A percentile compares a stretch with the other conserved stretches of the same genome.
Evolutionary conservation across 1,139 yeast species (phyloP).

Genomic region (Saccharomyces hybrid): DNA sequence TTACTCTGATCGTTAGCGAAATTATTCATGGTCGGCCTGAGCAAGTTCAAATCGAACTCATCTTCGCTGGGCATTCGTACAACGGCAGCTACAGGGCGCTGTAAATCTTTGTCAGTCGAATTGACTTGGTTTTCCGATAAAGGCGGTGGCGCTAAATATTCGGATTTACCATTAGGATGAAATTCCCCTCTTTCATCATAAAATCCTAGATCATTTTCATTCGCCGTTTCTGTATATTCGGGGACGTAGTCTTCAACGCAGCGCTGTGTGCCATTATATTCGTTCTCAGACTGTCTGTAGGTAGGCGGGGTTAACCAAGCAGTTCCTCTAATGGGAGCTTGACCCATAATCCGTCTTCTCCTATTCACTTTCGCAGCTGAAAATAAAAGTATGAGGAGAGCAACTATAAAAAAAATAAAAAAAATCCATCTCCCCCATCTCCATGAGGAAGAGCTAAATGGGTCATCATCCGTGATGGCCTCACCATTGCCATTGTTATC

Average conservation of each 20-base stretch:
- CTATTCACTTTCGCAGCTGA: slow-evolving; percentile 50
- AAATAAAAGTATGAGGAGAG: slow-evolving; percentile 36
- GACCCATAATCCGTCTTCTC: slow-evolving; percentile 53
- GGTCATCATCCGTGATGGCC: slow-evolving; percentile 6
- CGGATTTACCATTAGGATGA: slow-evolving; percentile 28
- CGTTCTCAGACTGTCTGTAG: slow-evolving; percentile 66
- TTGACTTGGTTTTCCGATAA: slow-evolving; percentile 7
- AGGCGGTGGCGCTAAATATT: slow-evolving; percentile 23
- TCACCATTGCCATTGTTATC: slow-evolving; percentile 1
- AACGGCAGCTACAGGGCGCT: slow-evolving; percentile 12
- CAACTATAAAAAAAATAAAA: slow-evolving; percentile 39
- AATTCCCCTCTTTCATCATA: slow-evolving; percentile 63
- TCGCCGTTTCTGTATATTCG: slow-evolving; percentile 54
- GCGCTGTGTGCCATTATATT: slow-evolving; percentile 40
- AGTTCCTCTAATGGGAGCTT: slow-evolving; percentile 70
- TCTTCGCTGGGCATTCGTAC: slow-evolving; percentile 6
- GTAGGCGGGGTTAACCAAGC: slow-evolving; percentile 90
- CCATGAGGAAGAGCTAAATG: slow-evolving; percentile 19
- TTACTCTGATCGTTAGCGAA: background rate
- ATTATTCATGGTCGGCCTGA: background rate
- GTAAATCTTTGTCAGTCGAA: slow-evolving; percentile 5
- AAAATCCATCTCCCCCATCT: slow-evolving; percentile 42
- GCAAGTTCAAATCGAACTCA: slow-evolving; percentile 5
- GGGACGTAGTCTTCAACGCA: slow-evolving; percentile 49
- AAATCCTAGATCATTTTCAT: slow-evolving; percentile 69